Conservation (phyloP, 2,329 filamentous ascomycete genomes). For the Didymella lethalis region DNA sequence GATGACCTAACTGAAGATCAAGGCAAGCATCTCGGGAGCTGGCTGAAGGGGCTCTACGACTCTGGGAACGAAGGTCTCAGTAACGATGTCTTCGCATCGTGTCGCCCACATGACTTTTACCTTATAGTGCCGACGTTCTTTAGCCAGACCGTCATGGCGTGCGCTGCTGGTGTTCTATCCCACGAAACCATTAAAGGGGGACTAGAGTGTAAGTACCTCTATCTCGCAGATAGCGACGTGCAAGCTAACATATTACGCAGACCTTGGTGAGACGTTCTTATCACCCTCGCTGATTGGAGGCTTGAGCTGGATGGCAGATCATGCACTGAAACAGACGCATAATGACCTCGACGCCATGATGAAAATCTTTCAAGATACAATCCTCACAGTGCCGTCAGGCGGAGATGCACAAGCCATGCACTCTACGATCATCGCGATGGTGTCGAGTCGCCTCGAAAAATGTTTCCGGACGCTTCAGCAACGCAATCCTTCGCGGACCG, state of each 20-base stretch:
- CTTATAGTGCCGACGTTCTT: conserved; percentile 79
- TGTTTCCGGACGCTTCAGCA: conserved; percentile 72
- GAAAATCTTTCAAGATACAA: conserved; percentile 74
- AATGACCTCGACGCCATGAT: conserved; percentile 73
- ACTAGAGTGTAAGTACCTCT: conserved; percentile 69
- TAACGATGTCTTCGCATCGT: conserved; percentile 83
- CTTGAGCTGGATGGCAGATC: conserved; percentile 73
- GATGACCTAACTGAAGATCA: conserved; percentile 72
- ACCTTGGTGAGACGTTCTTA: conserved; percentile 80
- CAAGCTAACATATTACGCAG: conserved; percentile 48
- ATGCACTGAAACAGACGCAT: conserved; percentile 70
- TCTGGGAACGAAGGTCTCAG: conserved; percentile 71
- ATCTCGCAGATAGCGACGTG: background rate
- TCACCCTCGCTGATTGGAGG: conserved; percentile 80
- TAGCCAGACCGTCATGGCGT: conserved; percentile 75
- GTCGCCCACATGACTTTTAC: conserved; percentile 84
- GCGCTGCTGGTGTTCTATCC: conserved; percentile 69
- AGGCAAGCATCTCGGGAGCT: conserved; percentile 71
- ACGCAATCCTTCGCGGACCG: conserved; percentile 71
- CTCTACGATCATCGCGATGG: conserved; percentile 72
- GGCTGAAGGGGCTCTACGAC: conserved; percentile 81
- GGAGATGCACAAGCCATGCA: conserved; percentile 76
- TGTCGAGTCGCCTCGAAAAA: conserved; percentile 73
- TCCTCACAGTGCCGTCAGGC: conserved; percentile 74
- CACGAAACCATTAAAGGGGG: conserved; percentile 77